phyloP scores from a whole-genome alignment of 108 stramenopile species.

The Parietichytrium sp. region DNA sequence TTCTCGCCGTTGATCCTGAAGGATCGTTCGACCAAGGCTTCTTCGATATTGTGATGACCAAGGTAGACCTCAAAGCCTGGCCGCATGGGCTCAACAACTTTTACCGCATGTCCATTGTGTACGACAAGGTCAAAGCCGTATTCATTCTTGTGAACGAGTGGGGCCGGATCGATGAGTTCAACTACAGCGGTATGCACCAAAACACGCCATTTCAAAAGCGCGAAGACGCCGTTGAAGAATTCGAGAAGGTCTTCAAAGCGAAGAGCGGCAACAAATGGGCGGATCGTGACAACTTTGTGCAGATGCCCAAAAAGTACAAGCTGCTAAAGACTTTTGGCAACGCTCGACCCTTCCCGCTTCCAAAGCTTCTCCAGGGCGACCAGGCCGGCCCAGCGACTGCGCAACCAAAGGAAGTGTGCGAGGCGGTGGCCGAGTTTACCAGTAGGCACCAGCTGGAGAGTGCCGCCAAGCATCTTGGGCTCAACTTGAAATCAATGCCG shows the following conservation, averaged over 20 bases:
- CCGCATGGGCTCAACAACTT: constrained; percentile 30
- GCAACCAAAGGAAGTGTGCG: neutral
- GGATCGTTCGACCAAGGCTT: neutral
- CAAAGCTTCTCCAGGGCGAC: neutral
- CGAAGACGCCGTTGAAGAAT: neutral
- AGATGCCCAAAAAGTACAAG: neutral
- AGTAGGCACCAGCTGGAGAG: neutral
- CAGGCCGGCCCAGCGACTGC: neutral
- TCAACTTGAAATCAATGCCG: neutral
- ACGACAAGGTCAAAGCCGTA: neutral
- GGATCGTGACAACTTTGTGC: neutral
- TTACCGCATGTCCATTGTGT: neutral
- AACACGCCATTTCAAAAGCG: neutral
- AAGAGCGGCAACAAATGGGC: constrained; percentile 6
- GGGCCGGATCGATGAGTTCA: constrained; percentile 10
- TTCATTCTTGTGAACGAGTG: constrained; percentile 3
- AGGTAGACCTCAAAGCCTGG: neutral
- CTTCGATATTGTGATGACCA: constrained; percentile 4
- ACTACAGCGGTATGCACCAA: neutral
- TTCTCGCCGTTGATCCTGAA: neutral
- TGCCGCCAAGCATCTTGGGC: neutral
- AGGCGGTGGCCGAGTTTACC: neutral
- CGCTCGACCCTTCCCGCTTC: neutral
- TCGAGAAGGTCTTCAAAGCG: constrained; percentile 17
- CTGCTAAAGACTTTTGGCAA: neutral